These are phyloP conservation scores for Apophysomyces variabilis DNA, from an alignment of 371 early-diverging fungal species.

Conservation along the genomic window DNA sequence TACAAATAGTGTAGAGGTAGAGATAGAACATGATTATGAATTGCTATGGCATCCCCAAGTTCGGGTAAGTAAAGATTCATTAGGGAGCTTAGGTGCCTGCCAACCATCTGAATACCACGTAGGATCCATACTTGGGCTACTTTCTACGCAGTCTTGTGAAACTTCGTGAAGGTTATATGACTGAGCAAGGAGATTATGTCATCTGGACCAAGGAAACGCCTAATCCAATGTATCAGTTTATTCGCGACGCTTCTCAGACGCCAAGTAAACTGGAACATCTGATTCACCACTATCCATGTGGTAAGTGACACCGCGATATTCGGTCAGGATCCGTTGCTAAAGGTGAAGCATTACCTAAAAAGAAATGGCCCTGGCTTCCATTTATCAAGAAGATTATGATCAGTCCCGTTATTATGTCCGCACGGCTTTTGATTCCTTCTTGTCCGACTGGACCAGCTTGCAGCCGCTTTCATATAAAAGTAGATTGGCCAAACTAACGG, in stretches of 20 bases:
- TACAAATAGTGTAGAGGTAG: conserved; percentile 42
- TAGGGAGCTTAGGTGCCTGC: background rate
- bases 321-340: too few relatives aligned
- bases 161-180: conserved; percentile 43
- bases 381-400: conserved; percentile 52
- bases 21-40: conserved; percentile 43
- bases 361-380: conserved; percentile 57
- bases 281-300: conserved; percentile 47
- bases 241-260: conserved; percentile 51
- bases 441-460: conserved; percentile 55
- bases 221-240: conserved; percentile 59
- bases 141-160: conserved; percentile 64
- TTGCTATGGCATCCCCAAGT: conserved; percentile 59
- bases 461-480: conserved; percentile 60
- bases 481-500: conserved; percentile 46
- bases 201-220: conserved; percentile 52
- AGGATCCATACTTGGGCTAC: conserved; percentile 55
- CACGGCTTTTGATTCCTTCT: conserved; percentile 55
- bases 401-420: conserved; percentile 56
- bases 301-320: conserved; percentile 32
- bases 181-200: conserved; percentile 40
- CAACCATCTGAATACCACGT: background rate
- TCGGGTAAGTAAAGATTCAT: conserved; percentile 22
- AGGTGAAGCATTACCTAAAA: background rate
- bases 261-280: conserved; percentile 41